A percentile compares a stretch with the other conserved stretches of the same genome.
Evolutionary conservation across 202 grass and related monocot species (phyloP).

Genomic region (Dendrocalamus latiflorus): DNA sequence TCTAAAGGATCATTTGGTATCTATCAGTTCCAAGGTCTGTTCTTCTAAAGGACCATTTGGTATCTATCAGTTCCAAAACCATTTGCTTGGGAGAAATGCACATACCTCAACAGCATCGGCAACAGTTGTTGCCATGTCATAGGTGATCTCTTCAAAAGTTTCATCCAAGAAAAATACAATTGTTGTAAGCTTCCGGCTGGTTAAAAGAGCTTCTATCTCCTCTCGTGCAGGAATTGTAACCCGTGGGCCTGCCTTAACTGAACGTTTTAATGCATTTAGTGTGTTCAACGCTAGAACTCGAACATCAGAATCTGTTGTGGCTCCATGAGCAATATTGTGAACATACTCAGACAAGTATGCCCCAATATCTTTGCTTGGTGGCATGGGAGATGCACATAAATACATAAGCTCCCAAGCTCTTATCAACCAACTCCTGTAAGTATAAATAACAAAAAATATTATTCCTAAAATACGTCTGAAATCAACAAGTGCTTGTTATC

Average conservation of each 20-base stretch:
- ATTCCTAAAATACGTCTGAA: background rate
- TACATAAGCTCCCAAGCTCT: slow-evolving; percentile 99
- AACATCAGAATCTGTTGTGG: slow-evolving; percentile 75
- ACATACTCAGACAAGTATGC: slow-evolving; percentile 98
- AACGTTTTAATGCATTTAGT: slow-evolving; percentile 79
- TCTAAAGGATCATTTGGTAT: too few relatives aligned
- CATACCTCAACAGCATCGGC: slow-evolving; percentile 97
- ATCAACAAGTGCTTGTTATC: background rate
- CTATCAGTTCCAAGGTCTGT: too few relatives aligned
- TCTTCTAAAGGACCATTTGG: background rate
- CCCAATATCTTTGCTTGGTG: slow-evolving; percentile 98
- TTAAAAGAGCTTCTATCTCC: slow-evolving; percentile 93
- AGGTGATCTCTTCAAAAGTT: slow-evolving; percentile 99
- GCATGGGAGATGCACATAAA: slow-evolving; percentile 96
- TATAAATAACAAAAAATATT: slow-evolving; percentile 4
- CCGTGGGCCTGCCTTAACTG: slow-evolving; percentile 88
- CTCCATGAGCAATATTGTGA: slow-evolving; percentile 88
- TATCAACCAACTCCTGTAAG: slow-evolving; percentile 72
- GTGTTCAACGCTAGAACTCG: slow-evolving; percentile 85
- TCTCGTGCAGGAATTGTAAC: slow-evolving; percentile 79
- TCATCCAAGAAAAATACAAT: slow-evolving; percentile 99
- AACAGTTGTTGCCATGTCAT: slow-evolving; percentile 96
- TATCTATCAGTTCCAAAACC: slow-evolving; percentile 15
- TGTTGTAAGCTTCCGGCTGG: slow-evolving; percentile 87
- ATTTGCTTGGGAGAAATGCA: background rate